These are phyloP conservation scores for Trichophyton schoenleinii DNA, from an alignment of 2,329 filamentous ascomycete genomes.

Conservation along the genomic window DNA sequence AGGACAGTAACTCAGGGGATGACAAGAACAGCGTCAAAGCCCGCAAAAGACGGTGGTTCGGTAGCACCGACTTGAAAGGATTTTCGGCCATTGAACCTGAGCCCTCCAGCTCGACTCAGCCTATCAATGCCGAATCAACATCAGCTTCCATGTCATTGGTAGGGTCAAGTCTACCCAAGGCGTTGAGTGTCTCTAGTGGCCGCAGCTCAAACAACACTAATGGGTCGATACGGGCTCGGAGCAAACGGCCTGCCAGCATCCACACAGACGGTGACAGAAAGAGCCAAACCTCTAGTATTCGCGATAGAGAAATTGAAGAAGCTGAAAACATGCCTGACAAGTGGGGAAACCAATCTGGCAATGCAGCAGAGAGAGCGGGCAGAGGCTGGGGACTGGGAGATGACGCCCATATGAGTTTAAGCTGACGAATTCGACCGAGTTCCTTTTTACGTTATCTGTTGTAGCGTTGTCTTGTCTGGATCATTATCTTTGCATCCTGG, in stretches of 20 bases:
- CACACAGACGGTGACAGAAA: constrained; percentile 10
- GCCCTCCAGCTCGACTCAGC: constrained; percentile 4
- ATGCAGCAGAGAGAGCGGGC: constrained; percentile 39
- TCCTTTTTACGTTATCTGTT: neutral
- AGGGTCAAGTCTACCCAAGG: constrained; percentile 3
- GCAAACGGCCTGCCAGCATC: constrained; percentile 19
- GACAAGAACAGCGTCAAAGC: constrained; percentile 21
- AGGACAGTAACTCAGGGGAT: constrained; percentile 13
- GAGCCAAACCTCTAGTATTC: constrained; percentile 18
- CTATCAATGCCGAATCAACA: neutral
- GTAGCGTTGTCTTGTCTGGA: neutral
- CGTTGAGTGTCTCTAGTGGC: constrained; percentile 6
- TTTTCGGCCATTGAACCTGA: constrained; percentile 6
- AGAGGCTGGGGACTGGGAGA: constrained; percentile 67
- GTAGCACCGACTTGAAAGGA: constrained; percentile 8
- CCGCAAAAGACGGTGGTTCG: constrained; percentile 29
- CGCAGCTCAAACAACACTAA: constrained; percentile 7
- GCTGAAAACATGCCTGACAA: constrained; percentile 39
- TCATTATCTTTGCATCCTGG: neutral
- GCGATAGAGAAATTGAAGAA: constrained; percentile 28
- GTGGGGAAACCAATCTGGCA: constrained; percentile 43
- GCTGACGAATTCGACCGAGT: constrained; percentile 36
- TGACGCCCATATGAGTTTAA: constrained; percentile 70
- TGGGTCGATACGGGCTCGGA: constrained; percentile 16
- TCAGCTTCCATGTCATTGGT: constrained; percentile 5